phyloP scores from a whole-genome alignment of 371 early-diverging fungal genomes.

The Capniomyces stellatus region DNA sequence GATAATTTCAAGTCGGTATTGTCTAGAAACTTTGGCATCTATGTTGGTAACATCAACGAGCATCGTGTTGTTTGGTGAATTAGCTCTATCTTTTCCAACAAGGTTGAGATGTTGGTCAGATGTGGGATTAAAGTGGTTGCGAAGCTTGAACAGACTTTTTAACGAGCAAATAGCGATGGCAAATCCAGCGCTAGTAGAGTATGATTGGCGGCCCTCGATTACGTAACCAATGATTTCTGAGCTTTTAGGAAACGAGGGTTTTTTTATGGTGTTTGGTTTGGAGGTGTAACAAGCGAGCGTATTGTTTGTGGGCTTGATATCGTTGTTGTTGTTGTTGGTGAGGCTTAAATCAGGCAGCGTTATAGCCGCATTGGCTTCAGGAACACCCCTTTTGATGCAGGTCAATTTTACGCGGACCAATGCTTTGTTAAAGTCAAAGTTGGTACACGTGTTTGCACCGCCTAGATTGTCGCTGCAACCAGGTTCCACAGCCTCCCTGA shows the following conservation, averaged over 20 bases:
- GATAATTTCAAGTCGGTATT: too few relatives aligned
- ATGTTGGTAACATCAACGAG: not conserved
- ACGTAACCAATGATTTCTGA: conserved; percentile 27
- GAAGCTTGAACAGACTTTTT: conserved; percentile 14
- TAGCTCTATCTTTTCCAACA: not conserved
- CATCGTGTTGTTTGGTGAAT: not conserved
- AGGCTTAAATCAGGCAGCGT: not conserved
- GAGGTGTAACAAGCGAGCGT: not conserved
- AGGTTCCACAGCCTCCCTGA: too few relatives aligned
- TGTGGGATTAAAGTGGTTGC: not conserved
- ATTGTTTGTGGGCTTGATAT: not conserved
- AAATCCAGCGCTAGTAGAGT: conserved; percentile 25
- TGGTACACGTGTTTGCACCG: not conserved
- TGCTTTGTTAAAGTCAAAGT: not conserved
- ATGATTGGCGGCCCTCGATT: conserved; percentile 29
- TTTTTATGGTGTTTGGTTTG: not conserved
- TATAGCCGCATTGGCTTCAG: not conserved
- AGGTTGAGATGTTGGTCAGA: too few relatives aligned
- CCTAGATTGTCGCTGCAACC: too few relatives aligned
- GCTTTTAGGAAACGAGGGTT: not conserved
- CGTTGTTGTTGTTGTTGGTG: not conserved
- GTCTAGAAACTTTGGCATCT: conserved; percentile 1
- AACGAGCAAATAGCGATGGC: conserved; percentile 31
- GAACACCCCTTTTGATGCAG: not conserved
- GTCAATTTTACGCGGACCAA: conserved; percentile 1